Evolutionary conservation across 495 filamentous ascomycete species (phyloP).

Genomic region (Penicillium cosmopolitanum): DNA sequence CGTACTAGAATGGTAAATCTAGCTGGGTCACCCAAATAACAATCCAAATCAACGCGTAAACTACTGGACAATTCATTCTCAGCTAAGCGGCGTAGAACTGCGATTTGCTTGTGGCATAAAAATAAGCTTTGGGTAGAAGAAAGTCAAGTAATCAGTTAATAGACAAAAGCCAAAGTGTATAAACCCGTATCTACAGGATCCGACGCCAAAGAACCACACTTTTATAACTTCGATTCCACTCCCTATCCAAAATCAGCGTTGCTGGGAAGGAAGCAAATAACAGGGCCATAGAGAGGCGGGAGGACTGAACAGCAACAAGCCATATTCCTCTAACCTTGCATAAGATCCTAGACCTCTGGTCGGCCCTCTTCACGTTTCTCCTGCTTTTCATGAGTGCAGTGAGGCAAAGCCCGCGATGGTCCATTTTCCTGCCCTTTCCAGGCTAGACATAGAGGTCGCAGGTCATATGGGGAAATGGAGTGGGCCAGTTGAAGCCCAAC

Average conservation of each 20-base stretch:
- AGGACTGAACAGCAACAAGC: neutral
- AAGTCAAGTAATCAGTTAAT: constrained; percentile 7
- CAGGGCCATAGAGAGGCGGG: too few species aligned
- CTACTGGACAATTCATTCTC: too few species aligned
- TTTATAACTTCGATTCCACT: constrained; percentile 31
- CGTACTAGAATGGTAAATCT: constrained; percentile 25
- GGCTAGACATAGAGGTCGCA: neutral
- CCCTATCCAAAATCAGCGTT: constrained; percentile 10
- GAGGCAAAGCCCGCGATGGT: too few species aligned
- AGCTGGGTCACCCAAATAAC: constrained; percentile 16
- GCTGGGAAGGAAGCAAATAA: constrained; percentile 14
- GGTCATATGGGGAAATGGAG: neutral
- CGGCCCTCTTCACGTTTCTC: too few species aligned
- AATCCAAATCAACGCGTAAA: constrained; percentile 9
- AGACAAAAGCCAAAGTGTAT: constrained; percentile 35
- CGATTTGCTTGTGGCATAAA: too few species aligned
- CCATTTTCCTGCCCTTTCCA: neutral
- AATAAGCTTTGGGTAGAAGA: neutral
- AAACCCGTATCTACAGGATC: constrained; percentile 37
- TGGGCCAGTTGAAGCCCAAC: neutral
- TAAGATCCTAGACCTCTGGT: too few species aligned
- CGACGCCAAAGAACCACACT: constrained; percentile 36
- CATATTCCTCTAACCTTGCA: too few species aligned
- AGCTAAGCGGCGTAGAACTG: too few species aligned
- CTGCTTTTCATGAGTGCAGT: too few species aligned